phyloP scores from a whole-genome alignment of 768 basidiomycete genomes.

The Pleurotus tuoliensis region DNA sequence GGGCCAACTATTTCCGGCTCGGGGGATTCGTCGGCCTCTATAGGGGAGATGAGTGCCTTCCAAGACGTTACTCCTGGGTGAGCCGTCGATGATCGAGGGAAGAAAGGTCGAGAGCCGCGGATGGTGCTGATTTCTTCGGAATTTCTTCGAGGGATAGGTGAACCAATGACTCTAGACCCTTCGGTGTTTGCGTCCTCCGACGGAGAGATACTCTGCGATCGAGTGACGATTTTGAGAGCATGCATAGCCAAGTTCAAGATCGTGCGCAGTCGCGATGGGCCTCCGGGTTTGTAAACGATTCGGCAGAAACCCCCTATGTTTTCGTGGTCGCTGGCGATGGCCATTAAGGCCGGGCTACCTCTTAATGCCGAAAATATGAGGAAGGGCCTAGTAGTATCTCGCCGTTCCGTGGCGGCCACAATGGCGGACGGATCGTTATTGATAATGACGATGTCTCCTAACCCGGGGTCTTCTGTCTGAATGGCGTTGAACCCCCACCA shows the following conservation, averaged over 20 bases:
- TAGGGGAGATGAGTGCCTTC: slow-evolving; percentile 27
- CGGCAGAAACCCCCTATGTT: slow-evolving; percentile 83
- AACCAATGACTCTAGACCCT: neutral
- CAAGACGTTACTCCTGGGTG: slow-evolving; percentile 34
- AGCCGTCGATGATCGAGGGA: slow-evolving; percentile 47
- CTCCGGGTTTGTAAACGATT: slow-evolving; percentile 86
- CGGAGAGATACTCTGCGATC: slow-evolving; percentile 23
- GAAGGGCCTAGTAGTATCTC: slow-evolving; percentile 61
- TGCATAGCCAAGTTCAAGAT: slow-evolving; percentile 63
- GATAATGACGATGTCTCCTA: slow-evolving; percentile 72
- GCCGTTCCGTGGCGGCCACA: slow-evolving; percentile 48
- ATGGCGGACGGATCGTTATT: slow-evolving; percentile 74
- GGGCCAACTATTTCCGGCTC: slow-evolving; percentile 20
- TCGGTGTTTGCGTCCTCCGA: slow-evolving; percentile 10
- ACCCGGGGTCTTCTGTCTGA: slow-evolving; percentile 32
- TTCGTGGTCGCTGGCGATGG: slow-evolving; percentile 67
- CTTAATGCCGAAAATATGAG: slow-evolving; percentile 72
- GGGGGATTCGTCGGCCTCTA: slow-evolving; percentile 30
- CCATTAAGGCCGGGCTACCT: slow-evolving; percentile 59
- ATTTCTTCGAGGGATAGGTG: slow-evolving; percentile 33
- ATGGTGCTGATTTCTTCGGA: slow-evolving; percentile 40
- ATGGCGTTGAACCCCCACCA: slow-evolving; percentile 74
- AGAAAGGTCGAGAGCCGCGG: slow-evolving; percentile 39
- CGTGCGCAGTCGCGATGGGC: slow-evolving; percentile 68
- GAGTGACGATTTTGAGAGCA: slow-evolving; percentile 44